phyloP scores from a whole-genome alignment of 2,329 filamentous ascomycete species.

The Sporothrix curviconia region DNA sequence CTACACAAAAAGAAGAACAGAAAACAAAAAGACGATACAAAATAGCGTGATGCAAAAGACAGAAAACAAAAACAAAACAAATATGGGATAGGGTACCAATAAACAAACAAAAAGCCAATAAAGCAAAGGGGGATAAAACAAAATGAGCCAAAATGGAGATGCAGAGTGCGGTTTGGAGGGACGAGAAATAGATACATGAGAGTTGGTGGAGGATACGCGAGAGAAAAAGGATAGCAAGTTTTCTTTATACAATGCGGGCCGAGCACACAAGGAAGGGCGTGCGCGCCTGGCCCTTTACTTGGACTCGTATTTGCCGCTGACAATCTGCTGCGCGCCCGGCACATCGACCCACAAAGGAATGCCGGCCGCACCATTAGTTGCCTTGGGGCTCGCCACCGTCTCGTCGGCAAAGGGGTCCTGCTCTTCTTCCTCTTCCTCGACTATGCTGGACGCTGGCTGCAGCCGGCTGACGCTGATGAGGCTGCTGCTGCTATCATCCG shows the following conservation, averaged over 20 bases:
- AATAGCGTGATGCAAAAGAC: background rate
- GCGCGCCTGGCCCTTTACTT: slow-evolving; percentile 24
- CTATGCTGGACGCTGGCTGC: slow-evolving; percentile 42
- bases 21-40: background rate
- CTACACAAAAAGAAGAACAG: background rate
- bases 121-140: background rate
- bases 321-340: slow-evolving; percentile 58
- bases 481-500: slow-evolving; percentile 42
- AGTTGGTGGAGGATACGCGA: background rate
- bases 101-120: background rate
- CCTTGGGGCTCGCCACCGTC: slow-evolving; percentile 24
- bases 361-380: slow-evolving; percentile 19
- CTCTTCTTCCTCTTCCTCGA: slow-evolving; percentile 39
- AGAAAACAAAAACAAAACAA: background rate
- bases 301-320: slow-evolving; percentile 70
- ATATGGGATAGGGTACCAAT: no score
- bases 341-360: slow-evolving; percentile 61
- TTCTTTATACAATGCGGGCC: background rate
- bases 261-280: background rate
- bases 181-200: no score
- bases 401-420: slow-evolving; percentile 69
- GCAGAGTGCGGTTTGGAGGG: no score
- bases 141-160: background rate
- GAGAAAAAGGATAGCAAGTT: no score
- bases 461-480: slow-evolving; percentile 60